Percentiles rank a stretch among this genome's conserved stretches.
phyloP scores from a whole-genome alignment of 108 stramenopile species.

The Fragilariopsis cylindrus region DNA sequence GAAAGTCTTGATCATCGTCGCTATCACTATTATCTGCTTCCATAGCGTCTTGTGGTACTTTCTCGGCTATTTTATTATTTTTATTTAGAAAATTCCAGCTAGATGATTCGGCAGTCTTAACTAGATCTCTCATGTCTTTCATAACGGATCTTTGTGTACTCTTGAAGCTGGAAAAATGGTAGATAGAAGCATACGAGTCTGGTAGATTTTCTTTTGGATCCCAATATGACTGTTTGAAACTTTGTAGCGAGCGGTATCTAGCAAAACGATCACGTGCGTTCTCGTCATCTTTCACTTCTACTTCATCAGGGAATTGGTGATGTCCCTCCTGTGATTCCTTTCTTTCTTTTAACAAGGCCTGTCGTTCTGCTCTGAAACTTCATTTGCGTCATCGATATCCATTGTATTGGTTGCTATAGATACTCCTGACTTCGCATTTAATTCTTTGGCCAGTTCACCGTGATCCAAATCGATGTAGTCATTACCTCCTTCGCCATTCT shows the following conservation, averaged over 20 bases:
- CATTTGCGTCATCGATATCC: constrained; percentile 75
- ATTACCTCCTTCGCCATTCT: constrained; percentile 37
- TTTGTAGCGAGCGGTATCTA: constrained; percentile 92
- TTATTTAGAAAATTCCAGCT: constrained; percentile 34
- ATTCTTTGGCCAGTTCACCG: constrained; percentile 79
- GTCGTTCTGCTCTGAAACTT: constrained; percentile 67
- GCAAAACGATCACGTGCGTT: constrained; percentile 93
- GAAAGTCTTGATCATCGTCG: constrained; percentile 63
- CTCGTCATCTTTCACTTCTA: constrained; percentile 88
- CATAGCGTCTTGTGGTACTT: constrained; percentile 38
- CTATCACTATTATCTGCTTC: constrained; percentile 41
- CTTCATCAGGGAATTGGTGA: constrained; percentile 97
- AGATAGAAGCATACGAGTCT: constrained; percentile 91
- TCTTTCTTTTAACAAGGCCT: constrained; percentile 59
- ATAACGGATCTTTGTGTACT: constrained; percentile 81
- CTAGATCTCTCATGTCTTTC: constrained; percentile 69
- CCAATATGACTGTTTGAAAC: constrained; percentile 94
- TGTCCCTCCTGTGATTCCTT: constrained; percentile 83
- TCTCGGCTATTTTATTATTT: constrained; percentile 18
- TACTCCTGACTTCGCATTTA: constrained; percentile 67
- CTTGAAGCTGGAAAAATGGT: constrained; percentile 89
- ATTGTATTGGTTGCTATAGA: constrained; percentile 53
- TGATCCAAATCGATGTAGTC: constrained; percentile 65
- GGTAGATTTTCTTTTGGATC: constrained; percentile 98
- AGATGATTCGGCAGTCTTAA: constrained; percentile 48